phyloP scores from a whole-genome alignment of 2,329 filamentous ascomycete species.

The Xylariomycetidae sp. region DNA sequence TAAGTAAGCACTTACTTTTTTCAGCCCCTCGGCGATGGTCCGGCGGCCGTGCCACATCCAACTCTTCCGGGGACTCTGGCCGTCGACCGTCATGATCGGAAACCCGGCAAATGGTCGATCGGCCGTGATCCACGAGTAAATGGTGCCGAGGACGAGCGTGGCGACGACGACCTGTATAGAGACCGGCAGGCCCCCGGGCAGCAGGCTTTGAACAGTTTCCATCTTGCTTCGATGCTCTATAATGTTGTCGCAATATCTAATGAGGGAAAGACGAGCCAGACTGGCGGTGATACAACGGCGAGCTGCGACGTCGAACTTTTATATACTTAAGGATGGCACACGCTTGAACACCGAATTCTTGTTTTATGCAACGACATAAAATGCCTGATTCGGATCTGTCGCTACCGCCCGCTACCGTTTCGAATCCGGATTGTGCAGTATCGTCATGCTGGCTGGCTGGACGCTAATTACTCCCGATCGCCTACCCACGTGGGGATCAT shows the following conservation, averaged over 20 bases:
- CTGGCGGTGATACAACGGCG: background rate
- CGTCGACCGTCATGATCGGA: constrained; percentile 22
- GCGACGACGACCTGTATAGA: constrained; percentile 22
- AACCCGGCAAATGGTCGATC: constrained; percentile 22
- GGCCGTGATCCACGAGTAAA: constrained; percentile 22
- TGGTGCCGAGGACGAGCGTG: constrained; percentile 20
- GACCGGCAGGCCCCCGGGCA: constrained; percentile 24
- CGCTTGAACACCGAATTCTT: no score
- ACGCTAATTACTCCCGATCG: no score
- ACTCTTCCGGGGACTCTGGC: constrained; percentile 21
- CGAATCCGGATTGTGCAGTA: no score
- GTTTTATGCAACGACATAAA: no score
- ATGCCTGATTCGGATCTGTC: no score
- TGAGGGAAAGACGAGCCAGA: no score
- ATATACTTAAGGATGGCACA: no score
- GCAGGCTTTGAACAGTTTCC: constrained; percentile 19
- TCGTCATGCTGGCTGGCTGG: no score
- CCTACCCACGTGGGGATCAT: no score
- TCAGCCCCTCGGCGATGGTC: constrained; percentile 19
- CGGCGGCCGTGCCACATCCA: constrained; percentile 22
- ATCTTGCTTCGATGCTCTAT: constrained; percentile 11
- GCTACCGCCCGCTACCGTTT: no score
- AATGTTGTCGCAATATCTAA: no score
- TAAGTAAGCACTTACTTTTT: constrained; percentile 13
- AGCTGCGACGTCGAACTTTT: no score